Evolutionary conservation across 768 basidiomycete species (phyloP).

Genomic region (Termitomyces sp.): DNA sequence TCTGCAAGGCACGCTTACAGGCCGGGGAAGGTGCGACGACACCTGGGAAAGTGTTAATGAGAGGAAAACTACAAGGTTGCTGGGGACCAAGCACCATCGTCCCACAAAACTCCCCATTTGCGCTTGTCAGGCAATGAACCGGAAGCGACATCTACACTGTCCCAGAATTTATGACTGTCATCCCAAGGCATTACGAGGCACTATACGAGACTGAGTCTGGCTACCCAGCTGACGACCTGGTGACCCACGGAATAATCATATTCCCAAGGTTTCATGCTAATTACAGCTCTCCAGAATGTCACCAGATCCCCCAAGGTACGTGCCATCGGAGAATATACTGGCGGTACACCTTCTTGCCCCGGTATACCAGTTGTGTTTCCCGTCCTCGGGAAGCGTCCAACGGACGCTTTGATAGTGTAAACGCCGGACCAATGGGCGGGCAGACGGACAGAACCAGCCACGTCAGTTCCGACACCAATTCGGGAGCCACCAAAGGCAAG

Average conservation of each 20-base stretch:
- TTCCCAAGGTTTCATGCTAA: conserved; percentile 59
- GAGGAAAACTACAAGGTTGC: conserved; percentile 7
- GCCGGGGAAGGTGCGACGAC: conserved; percentile 56
- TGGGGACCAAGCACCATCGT: conserved; percentile 42
- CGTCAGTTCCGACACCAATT: conserved; percentile 64
- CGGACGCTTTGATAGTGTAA: conserved; percentile 51
- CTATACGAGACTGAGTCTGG: conserved; percentile 19
- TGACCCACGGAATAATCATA: conserved; percentile 49
- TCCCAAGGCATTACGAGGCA: conserved; percentile 33
- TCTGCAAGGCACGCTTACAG: conserved; percentile 47
- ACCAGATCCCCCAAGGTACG: conserved; percentile 55
- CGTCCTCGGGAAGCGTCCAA: conserved; percentile 40
- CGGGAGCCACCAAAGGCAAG: conserved; percentile 57
- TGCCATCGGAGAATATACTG: conserved; percentile 58
- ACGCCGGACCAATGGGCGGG: conserved; percentile 65
- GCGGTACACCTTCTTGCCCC: conserved; percentile 55
- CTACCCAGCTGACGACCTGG: conserved; percentile 1
- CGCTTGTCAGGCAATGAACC: conserved; percentile 23
- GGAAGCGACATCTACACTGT: neutral
- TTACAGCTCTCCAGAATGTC: conserved; percentile 56
- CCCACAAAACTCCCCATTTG: conserved; percentile 59
- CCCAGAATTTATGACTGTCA: neutral
- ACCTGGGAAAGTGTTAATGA: conserved; percentile 25
- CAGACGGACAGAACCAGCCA: conserved; percentile 62
- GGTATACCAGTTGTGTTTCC: conserved; percentile 42